Evolutionary conservation across 2,329 filamentous ascomycete species (phyloP), one percentile per base, ranked within the genome.

Genomic region (Fusarium sp.): DNA sequence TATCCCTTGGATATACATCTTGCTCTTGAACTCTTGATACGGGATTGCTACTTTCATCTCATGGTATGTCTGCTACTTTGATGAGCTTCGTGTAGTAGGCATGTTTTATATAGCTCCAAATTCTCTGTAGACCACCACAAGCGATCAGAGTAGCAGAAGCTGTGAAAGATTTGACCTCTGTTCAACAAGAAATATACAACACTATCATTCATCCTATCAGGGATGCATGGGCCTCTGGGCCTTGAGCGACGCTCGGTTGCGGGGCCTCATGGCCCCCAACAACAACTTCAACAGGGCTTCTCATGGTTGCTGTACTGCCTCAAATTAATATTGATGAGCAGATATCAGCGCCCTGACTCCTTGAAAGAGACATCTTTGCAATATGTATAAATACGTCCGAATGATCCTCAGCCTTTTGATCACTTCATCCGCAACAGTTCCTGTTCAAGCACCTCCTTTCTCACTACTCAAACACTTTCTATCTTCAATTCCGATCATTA

Each of bases 11-110:
- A 14, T 19, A 7, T 16, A 21, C 25, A 16, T 21, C 19, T 49
- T n/a, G 19, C 1, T 9, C n/a, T 12, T 49, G 21, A 23, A 9
- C 2, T 2, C 14, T n/a, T 12, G 21, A 15, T 4, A 7, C 4
- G 5, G 21, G 19, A 23, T 18, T 49, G 10, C 21, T 21, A 4
- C 44, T 16, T 29, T 46, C 6, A 15, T 11, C 25, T 46, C 14
- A 21, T n/a, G 6, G 25, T 29, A n/a, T n/a, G 6, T 29, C 14
- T 46, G 25, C 0, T 6, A 21, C 10, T 29, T 46, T 21, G 14
- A 29, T 46, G 4, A 21, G 16, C 14, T 7, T 21, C 14, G 14
- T 29, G 19, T n/a, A 29, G 19, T 4, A 29, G 4, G 15, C 2
- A 10, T 11, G 3, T 5, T 21, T 21, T 11, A 21, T 3, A 21